These are phyloP conservation scores for Cryphonectria nitschkei DNA, from an alignment of 2,329 filamentous ascomycete genomes.

Conservation along the genomic window DNA sequence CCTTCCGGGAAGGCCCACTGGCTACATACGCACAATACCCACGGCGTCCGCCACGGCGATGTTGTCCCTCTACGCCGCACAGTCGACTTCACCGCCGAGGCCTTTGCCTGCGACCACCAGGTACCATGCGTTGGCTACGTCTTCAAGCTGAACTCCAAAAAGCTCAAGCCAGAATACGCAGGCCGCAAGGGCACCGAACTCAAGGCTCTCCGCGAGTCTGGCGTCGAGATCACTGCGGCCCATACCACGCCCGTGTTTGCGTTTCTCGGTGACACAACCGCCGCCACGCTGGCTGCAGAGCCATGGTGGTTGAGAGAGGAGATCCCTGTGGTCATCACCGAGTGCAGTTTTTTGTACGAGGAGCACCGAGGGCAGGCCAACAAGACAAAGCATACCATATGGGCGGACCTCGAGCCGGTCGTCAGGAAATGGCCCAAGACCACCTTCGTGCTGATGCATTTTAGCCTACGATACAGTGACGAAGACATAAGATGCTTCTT, in stretches of 20 bases:
- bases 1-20: constrained; percentile 27
- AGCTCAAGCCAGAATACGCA: constrained; percentile 44
- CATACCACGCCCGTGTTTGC: constrained; percentile 48
- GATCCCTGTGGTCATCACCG: constrained; percentile 51
- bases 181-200: constrained; percentile 43
- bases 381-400: constrained; percentile 52
- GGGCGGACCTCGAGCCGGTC: constrained; percentile 50
- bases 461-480: constrained; percentile 50
- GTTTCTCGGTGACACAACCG: constrained; percentile 53
- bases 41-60: constrained; percentile 43
- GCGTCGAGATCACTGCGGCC: constrained; percentile 45
- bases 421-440: constrained; percentile 47
- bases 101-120: constrained; percentile 50
- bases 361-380: constrained; percentile 48
- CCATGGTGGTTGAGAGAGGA: constrained; percentile 45
- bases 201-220: constrained; percentile 42
- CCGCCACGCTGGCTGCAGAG: constrained; percentile 42
- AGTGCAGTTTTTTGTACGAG: constrained; percentile 52
- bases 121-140: constrained; percentile 54
- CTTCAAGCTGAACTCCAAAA: constrained; percentile 45
- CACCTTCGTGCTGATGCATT: constrained; percentile 52
- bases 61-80: constrained; percentile 41
- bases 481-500: constrained; percentile 48
- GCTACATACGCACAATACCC: constrained; percentile 45
- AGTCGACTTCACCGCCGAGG: constrained; percentile 45